These are phyloP conservation scores for Nicotiana benthamiana DNA, from an alignment of 257 asterid species.

Conservation along the genomic window DNA sequence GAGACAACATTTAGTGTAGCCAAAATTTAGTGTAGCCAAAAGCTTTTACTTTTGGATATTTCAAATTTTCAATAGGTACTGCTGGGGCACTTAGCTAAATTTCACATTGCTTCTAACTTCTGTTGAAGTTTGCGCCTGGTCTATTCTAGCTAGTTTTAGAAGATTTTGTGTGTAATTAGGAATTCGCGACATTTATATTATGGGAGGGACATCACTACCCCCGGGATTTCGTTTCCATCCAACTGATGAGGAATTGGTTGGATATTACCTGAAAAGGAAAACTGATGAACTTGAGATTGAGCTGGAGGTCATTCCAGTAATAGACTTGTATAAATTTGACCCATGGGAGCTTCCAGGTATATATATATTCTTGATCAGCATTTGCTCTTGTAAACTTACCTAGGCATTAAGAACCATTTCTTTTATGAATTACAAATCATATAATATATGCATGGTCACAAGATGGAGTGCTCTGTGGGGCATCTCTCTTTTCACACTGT, in stretches of 20 bases:
- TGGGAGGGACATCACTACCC: constrained; percentile 42
- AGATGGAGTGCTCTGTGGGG: constrained; percentile 16
- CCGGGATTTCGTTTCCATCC: constrained; percentile 57
- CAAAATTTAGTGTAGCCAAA: constrained; percentile 26
- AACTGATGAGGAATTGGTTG: constrained; percentile 43
- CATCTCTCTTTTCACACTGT: constrained; percentile 12
- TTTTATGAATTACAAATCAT: neutral
- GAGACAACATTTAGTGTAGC: constrained; percentile 22
- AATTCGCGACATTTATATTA: neutral
- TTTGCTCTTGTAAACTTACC: neutral
- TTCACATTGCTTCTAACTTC: neutral
- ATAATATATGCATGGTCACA: neutral
- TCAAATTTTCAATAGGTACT: constrained; percentile 35
- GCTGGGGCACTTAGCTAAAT: constrained; percentile 17
- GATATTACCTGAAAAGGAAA: constrained; percentile 43
- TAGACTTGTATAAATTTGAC: constrained; percentile 41
- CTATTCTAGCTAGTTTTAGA: neutral
- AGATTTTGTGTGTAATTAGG: neutral
- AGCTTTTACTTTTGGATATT: constrained; percentile 48
- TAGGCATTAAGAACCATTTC: neutral
- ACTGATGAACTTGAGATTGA: constrained; percentile 46
- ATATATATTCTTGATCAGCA: constrained; percentile 4
- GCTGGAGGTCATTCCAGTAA: constrained; percentile 41
- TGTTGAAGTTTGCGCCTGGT: neutral
- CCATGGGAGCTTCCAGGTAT: constrained; percentile 59